Percentiles rank a stretch among this genome's conserved stretches.
phyloP scores from a whole-genome alignment of 2,329 filamentous ascomycete species.

The Penicillium polonicum region DNA sequence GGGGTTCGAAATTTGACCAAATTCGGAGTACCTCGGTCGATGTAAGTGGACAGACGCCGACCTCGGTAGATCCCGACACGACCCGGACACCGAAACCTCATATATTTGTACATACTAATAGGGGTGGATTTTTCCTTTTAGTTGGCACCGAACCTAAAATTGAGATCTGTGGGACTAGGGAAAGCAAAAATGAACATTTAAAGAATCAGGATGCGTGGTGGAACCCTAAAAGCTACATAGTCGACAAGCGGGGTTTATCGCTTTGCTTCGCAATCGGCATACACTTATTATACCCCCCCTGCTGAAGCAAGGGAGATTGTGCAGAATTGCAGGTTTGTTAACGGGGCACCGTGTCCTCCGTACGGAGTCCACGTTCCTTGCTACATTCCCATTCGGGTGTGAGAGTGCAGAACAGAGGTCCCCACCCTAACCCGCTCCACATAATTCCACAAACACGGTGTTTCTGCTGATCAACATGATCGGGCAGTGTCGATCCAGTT shows the following conservation, averaged over 20 bases:
- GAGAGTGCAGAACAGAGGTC: not conserved
- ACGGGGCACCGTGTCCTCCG: not conserved
- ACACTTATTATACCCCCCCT: not conserved
- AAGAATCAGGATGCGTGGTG: not conserved
- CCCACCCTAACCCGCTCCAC: not conserved
- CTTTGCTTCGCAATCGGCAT: not conserved
- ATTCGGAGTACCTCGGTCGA: slow-evolving; percentile 2
- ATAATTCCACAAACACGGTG: not conserved
- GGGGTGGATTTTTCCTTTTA: not conserved
- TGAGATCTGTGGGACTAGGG: not conserved
- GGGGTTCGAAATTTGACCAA: not conserved
- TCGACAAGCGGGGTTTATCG: not conserved
- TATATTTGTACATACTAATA: too few relatives aligned
- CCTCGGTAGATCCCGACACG: not conserved
- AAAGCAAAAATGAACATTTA: not conserved
- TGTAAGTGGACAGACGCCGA: not conserved
- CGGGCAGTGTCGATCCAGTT: slow-evolving; percentile 22
- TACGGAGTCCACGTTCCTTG: not conserved
- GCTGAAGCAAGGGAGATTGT: not conserved
- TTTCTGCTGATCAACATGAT: slow-evolving; percentile 2
- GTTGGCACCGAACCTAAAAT: not conserved
- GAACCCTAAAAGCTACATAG: not conserved
- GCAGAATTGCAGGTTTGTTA: not conserved
- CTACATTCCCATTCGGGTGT: too few relatives aligned
- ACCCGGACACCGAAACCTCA: not conserved